Conservation (phyloP, 2,329 filamentous ascomycete genomes). For the Plectosphaerella plurivora region DNA sequence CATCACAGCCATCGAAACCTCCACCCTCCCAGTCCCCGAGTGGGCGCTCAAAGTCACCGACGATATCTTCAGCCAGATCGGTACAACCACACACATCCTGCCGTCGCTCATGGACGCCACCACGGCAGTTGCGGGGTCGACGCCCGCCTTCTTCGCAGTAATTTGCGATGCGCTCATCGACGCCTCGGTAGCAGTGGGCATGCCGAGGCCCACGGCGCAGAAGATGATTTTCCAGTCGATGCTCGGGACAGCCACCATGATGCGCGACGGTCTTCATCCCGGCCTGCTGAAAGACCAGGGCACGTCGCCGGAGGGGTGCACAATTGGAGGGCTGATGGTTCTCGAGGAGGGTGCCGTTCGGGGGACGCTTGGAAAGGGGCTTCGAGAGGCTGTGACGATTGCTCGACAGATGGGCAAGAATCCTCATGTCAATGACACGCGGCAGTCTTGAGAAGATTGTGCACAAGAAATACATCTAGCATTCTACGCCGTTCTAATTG, state of each 20-base stretch:
- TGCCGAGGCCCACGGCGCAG: conserved; percentile 52
- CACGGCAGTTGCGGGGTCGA: conserved; percentile 56
- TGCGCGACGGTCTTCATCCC: conserved; percentile 49
- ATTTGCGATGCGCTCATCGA: conserved; percentile 56
- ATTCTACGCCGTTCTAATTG: no score
- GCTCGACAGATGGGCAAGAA: conserved; percentile 34
- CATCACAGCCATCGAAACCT: conserved; percentile 25
- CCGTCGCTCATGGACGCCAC: conserved; percentile 49
- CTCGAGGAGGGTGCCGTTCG: conserved; percentile 53
- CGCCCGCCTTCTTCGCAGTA: conserved; percentile 55
- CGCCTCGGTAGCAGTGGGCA: conserved; percentile 54
- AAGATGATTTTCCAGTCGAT: conserved; percentile 57
- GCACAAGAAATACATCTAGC: no score
- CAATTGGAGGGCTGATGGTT: conserved; percentile 54
- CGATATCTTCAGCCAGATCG: conserved; percentile 51
- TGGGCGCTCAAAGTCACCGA: conserved; percentile 18
- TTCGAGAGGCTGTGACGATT: conserved; percentile 42
- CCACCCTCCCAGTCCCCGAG: conserved; percentile 13
- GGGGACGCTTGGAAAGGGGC: conserved; percentile 31
- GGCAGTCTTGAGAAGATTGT: not conserved
- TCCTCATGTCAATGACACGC: conserved; percentile 35
- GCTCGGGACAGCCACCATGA: conserved; percentile 50
- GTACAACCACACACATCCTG: conserved; percentile 44
- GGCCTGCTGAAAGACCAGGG: conserved; percentile 55
- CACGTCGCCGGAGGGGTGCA: conserved; percentile 55